These are phyloP conservation scores for Ustilago loliicola DNA, from an alignment of 1,284 basidiomycete genomes.

Conservation along the genomic window DNA sequence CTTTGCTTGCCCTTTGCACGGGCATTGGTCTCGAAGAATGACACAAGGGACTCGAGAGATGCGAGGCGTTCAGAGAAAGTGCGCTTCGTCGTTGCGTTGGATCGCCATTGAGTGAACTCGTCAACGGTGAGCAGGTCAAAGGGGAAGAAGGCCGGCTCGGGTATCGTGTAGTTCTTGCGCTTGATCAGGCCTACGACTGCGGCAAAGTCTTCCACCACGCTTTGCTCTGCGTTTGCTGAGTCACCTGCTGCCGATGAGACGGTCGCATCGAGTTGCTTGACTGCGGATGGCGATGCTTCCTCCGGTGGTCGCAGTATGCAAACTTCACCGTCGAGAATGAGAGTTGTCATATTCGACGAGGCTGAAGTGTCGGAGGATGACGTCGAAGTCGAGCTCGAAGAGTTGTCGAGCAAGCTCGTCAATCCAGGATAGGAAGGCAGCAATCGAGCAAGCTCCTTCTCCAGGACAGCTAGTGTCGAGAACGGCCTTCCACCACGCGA, in stretches of 20 bases:
- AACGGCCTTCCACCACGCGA: constrained; percentile 53
- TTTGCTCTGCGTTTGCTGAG: constrained; percentile 3
- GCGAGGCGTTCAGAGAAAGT: constrained; percentile 40
- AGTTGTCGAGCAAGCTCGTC: constrained; percentile 10
- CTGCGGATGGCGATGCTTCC: constrained; percentile 32
- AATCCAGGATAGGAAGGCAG: constrained; percentile 29
- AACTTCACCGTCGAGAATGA: constrained; percentile 62
- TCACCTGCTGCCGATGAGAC: not conserved
- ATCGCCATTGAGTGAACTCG: constrained; percentile 52
- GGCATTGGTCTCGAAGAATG: constrained; percentile 26
- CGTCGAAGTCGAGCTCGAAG: not conserved
- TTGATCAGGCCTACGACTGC: constrained; percentile 46
- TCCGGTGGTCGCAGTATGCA: constrained; percentile 46
- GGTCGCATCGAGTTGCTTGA: constrained; percentile 24
- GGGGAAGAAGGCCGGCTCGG: constrained; percentile 50
- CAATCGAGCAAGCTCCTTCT: constrained; percentile 30
- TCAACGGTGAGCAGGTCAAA: constrained; percentile 57
- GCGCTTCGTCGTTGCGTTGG: not conserved
- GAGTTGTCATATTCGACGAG: constrained; percentile 5
- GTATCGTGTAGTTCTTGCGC: constrained; percentile 33
- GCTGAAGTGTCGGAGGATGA: not conserved
- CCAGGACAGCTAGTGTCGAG: constrained; percentile 34
- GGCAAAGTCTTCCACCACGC: constrained; percentile 55
- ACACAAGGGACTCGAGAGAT: constrained; percentile 26
- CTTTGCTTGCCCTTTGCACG: constrained; percentile 6